Evolutionary conservation across 1,284 basidiomycete species (phyloP).

Genomic region (Trichosporon sp.): DNA sequence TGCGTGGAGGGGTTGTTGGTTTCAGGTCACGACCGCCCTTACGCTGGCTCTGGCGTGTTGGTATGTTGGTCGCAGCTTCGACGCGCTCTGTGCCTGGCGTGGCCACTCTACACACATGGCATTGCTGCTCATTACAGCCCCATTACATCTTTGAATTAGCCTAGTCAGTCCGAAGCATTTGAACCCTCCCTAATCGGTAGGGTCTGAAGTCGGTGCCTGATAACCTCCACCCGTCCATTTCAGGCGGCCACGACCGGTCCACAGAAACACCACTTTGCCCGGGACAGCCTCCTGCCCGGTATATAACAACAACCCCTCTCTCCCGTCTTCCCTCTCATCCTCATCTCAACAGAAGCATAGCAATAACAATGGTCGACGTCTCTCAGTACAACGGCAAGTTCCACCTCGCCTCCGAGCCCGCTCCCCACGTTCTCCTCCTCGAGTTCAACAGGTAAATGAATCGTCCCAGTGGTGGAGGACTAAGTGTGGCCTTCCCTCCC

Average conservation of each 20-base stretch:
- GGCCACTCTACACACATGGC: neutral
- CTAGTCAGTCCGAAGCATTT: neutral
- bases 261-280: neutral
- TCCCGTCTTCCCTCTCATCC: neutral
- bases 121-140: neutral
- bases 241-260: constrained; percentile 10
- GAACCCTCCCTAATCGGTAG: neutral
- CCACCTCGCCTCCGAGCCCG: constrained; percentile 41
- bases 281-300: neutral
- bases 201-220: neutral
- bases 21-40: constrained; percentile 13
- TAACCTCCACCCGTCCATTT: neutral
- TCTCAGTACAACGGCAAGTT: constrained; percentile 40
- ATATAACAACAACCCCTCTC: neutral
- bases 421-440: constrained; percentile 50
- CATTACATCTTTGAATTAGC: neutral
- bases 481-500: too few species aligned
- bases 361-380: constrained; percentile 27
- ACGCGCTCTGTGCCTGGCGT: constrained; percentile 9
- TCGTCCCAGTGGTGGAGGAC: neutral
- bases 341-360: neutral
- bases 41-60: neutral
- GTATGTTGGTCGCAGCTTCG: neutral
- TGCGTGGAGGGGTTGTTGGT: constrained; percentile 15
- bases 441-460: constrained; percentile 53